Percentiles rank a stretch among this genome's conserved stretches.
Conservation (phyloP, 139 green algal genomes). For the Chlorella sp. region DNA sequence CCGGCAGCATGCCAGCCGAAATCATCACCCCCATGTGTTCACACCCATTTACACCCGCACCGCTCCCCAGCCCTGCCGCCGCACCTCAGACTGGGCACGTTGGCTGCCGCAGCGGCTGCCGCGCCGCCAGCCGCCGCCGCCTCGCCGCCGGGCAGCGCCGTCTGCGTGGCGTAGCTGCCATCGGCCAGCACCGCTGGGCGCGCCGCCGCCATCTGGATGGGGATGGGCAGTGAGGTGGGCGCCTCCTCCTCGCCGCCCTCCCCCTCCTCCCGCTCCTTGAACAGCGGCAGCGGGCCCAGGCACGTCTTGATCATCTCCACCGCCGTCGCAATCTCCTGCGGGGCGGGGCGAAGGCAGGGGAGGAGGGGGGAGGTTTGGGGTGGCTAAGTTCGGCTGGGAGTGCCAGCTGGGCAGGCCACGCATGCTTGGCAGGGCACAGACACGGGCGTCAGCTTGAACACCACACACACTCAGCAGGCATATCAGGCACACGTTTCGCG, state of each 20-base stretch:
- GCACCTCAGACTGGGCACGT: constrained; percentile 63
- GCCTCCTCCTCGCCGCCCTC: constrained; percentile 42
- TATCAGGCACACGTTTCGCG: too few relatives aligned
- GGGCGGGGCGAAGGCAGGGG: not conserved
- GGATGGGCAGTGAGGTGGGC: constrained; percentile 25
- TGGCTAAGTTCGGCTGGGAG: too few relatives aligned
- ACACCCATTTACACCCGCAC: not conserved
- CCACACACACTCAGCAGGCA: too few relatives aligned
- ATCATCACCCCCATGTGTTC: too few relatives aligned
- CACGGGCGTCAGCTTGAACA: too few relatives aligned
- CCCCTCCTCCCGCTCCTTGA: constrained; percentile 43
- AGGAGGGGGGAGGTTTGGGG: too few relatives aligned
- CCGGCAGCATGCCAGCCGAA: too few relatives aligned
- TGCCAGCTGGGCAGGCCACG: too few relatives aligned
- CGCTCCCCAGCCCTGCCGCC: not conserved
- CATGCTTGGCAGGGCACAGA: too few relatives aligned
- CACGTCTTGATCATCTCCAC: constrained; percentile 81
- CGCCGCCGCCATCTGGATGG: constrained; percentile 35
- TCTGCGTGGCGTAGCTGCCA: constrained; percentile 96
- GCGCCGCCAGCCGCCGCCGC: not conserved
- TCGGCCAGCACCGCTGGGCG: constrained; percentile 95
- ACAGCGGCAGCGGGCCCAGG: constrained; percentile 82
- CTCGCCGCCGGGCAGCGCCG: constrained; percentile 37
- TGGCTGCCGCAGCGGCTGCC: constrained; percentile 29
- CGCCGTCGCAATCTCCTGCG: constrained; percentile 72